Evolutionary conservation across 257 asterid species (phyloP).

Genomic region (Solanum phureja): DNA sequence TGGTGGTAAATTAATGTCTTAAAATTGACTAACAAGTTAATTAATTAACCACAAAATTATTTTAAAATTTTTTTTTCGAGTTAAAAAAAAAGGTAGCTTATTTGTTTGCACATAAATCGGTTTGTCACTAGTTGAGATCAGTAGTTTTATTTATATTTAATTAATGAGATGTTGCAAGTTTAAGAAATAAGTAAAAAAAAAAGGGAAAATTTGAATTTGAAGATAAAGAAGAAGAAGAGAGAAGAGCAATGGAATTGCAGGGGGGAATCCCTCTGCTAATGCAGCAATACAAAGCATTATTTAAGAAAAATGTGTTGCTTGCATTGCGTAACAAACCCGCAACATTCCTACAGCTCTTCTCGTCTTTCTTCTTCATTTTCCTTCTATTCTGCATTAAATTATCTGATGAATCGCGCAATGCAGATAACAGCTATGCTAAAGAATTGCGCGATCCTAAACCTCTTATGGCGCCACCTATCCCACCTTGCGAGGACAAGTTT

Average conservation of each 20-base stretch:
- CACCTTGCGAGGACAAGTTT: slow-evolving; percentile 61
- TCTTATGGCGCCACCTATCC: slow-evolving; percentile 54
- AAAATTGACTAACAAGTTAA: not conserved
- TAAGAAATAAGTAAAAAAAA: not conserved
- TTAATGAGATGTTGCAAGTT: not conserved
- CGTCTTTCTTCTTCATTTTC: slow-evolving; percentile 77
- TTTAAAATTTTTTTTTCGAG: not conserved
- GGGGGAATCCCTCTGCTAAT: slow-evolving; percentile 44
- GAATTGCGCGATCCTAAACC: slow-evolving; percentile 33
- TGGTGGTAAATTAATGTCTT: not conserved
- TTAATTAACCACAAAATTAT: not conserved
- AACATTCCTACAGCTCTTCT: slow-evolving; percentile 63
- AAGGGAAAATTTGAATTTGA: not conserved
- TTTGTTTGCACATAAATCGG: not conserved
- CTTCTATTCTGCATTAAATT: slow-evolving; percentile 65
- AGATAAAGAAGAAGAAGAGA: not conserved
- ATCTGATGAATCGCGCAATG: slow-evolving; percentile 34
- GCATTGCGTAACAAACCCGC: slow-evolving; percentile 73
- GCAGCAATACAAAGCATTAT: slow-evolving; percentile 62
- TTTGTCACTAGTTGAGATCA: not conserved
- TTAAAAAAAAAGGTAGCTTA: not conserved
- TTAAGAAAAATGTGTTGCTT: slow-evolving; percentile 48
- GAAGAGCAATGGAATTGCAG: slow-evolving; percentile 28
- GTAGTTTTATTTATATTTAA: not conserved
- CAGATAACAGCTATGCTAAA: not conserved